Percentiles rank a stretch among this genome's conserved stretches.
phyloP scores from a whole-genome alignment of 2,329 filamentous ascomycete species.

The Fusarium brevicatenulatum region DNA sequence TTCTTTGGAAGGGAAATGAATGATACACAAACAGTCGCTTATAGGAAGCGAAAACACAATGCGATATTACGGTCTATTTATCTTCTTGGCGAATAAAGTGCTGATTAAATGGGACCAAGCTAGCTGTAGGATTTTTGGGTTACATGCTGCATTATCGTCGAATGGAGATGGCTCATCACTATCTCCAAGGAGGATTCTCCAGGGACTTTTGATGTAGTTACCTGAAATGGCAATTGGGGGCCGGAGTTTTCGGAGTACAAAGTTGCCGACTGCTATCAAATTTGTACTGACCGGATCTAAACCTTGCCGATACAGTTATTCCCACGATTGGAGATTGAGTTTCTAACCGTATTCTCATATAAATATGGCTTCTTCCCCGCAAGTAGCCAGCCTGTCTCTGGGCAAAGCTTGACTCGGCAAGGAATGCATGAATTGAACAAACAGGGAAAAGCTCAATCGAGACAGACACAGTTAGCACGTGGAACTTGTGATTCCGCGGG shows the following conservation, averaged over 20 bases:
- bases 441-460: neutral
- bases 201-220: constrained; percentile 11
- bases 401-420: constrained; percentile 9
- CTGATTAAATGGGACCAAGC: constrained; percentile 1
- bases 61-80: neutral
- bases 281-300: neutral
- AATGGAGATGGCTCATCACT: neutral
- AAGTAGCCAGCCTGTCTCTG: neutral
- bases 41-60: neutral
- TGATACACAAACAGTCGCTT: neutral
- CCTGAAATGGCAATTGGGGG: constrained; percentile 8
- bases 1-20: neutral
- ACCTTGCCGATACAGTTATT: neutral
- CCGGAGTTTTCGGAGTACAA: constrained; percentile 29
- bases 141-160: neutral
- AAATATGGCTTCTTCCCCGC: neutral
- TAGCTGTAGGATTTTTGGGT: neutral
- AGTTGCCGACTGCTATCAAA: neutral
- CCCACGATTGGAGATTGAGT: neutral
- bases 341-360: neutral
- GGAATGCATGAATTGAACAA: neutral
- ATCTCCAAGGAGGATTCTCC: constrained; percentile 23
- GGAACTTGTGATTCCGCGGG: neutral
- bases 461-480: neutral
- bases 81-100: neutral